These are phyloP conservation scores for Saccharomycopsis sp. DNA, from an alignment of 805 yeast species.

Conservation along the genomic window DNA sequence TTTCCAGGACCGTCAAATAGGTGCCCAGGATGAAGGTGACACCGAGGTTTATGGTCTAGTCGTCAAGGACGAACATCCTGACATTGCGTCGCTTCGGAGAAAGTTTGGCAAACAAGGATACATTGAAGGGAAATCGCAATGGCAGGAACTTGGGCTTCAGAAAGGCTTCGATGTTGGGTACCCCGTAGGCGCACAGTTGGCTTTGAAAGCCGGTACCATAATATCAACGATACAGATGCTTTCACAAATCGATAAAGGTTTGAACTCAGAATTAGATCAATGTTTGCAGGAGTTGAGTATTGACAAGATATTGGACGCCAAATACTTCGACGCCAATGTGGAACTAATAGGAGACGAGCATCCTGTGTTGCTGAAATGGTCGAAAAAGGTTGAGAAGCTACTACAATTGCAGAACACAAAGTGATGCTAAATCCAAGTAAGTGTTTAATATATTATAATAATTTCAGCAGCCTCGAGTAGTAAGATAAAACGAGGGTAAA, in stretches of 20 bases:
- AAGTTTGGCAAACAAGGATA: constrained; percentile 19
- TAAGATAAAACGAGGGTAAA: too few species aligned
- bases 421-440: too few species aligned
- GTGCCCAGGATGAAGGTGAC: too few species aligned
- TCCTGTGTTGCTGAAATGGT: constrained; percentile 11
- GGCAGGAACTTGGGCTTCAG: constrained; percentile 20
- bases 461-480: too few species aligned
- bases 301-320: constrained; percentile 1
- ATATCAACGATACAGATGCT: constrained; percentile 7
- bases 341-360: constrained; percentile 5
- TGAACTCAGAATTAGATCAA: not conserved
- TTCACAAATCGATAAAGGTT: not conserved
- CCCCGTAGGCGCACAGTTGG: constrained; percentile 17
- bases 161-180: constrained; percentile 19
- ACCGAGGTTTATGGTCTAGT: too few species aligned
- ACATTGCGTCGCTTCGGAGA: constrained; percentile 8
- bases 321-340: constrained; percentile 9
- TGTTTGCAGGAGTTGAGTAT: constrained; percentile 6
- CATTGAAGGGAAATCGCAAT: constrained; percentile 19
- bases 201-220: constrained; percentile 13
- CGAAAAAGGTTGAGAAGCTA: not conserved
- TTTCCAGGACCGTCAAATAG: too few species aligned
- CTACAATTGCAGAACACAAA: not conserved
- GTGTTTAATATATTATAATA: too few species aligned
- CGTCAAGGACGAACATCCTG: not conserved